phyloP scores from a whole-genome alignment of 768 basidiomycete species.

The Boletus subcaerulescens region DNA sequence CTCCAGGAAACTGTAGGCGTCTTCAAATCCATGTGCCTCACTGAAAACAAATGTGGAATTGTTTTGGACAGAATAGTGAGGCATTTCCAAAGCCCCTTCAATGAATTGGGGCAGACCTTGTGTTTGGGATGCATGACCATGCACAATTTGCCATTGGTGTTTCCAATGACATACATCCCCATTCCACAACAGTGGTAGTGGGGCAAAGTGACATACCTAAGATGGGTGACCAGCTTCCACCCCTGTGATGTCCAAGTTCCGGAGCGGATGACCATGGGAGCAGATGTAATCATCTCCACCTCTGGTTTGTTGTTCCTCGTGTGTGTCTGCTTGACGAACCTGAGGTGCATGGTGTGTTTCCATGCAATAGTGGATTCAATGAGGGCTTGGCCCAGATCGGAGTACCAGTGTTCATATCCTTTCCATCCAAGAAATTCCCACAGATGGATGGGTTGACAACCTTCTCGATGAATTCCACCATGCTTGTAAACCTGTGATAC shows the following conservation, averaged over 20 bases:
- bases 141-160: not conserved
- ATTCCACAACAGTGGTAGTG: slow-evolving; percentile 6
- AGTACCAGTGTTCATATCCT: not conserved
- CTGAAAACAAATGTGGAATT: not conserved
- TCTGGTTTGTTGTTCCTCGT: no score
- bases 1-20: not conserved
- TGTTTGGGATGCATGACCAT: not conserved
- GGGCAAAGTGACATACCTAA: not conserved
- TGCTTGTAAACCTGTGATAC: not conserved
- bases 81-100: no score
- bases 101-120: no score
- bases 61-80: no score
- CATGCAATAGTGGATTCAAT: no score
- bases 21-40: not conserved
- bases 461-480: not conserved
- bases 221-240: not conserved
- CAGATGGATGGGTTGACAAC: not conserved
- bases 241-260: no score
- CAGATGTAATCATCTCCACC: no score
- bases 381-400: no score
- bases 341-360: no score
- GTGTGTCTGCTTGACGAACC: no score
- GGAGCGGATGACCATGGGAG: no score
- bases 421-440: not conserved
- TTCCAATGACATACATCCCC: not conserved